Base-by-base conservation (phyloP, 768 basidiomycete species). In the Tricholoma matsutake region DNA sequence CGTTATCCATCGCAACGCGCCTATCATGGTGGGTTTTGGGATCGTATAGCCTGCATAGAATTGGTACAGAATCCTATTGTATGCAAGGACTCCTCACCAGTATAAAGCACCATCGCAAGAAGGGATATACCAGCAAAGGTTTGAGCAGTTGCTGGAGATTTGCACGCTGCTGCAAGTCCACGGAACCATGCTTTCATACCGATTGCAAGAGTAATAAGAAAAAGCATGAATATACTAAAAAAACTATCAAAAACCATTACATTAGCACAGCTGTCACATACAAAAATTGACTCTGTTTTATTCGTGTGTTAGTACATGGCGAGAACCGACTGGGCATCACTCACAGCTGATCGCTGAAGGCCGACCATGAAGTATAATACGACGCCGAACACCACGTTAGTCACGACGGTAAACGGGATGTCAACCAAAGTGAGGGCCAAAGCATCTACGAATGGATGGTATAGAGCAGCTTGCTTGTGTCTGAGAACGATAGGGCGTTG, bases 181-280 rank as follows among this genome's bases (percentile, higher is more conserved):
- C 92, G 81, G 81, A 93, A 96, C 79, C 87, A 86, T 0, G 84
- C 86, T 71, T 87, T 88, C 83, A 93, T 88, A 13, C 85, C 73
- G 20, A 92, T 56, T 31, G 86, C 79, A 60, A 86, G 80, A 3
- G 78, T 72, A 56, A 86, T 78, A 16, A 85, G 64, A 61, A 86
- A 83, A 20, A 92, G 68, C 68, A 83, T 80, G 69, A 81, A 86
- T 31, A 79, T 83, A 68, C 88, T 89, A 60, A 47, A 32, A 25
- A 20, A 47, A 22, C 16, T 5, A 31, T 22, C 20, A 28, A 18
- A 34, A 35, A 20, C 4, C 25, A 34, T 41, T 25, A 11, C 11
- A 41, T 43, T 20, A n/a, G 16, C 18, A 31, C 28, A 57, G n/a
- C 7, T 9, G 6, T 32, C 3, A 57, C 56, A 18, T 6, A 88